Base-by-base conservation (phyloP, 148 eudicot genomes). In the Rheum nobile region DNA sequence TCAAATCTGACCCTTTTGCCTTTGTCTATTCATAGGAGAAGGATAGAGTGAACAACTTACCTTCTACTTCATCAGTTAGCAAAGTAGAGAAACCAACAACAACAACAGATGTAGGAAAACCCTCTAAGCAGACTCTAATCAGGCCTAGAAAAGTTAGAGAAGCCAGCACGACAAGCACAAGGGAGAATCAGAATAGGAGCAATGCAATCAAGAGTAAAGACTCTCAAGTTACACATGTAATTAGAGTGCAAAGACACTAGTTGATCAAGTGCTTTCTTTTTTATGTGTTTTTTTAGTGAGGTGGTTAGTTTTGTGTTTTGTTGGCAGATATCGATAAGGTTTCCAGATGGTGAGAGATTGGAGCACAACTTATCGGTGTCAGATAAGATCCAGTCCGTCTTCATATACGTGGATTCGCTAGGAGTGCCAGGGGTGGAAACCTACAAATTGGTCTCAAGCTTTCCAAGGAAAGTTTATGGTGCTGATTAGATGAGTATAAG, bases 341-440 rank as follows among this genome's bases (percentile, higher is more conserved):
- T 95, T 82, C 97, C 97, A 22, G 87, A 88, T 57, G 98, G 98
- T 12, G 93, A 90, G 70, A 79, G 97, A 77, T 85, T 77, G 82
- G 90, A 90, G 79, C 81, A 82, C 12, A 84, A 86, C 77, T 95
- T 89, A 82, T 73, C 65, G 48, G 37, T 82, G 42, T 84, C 80
- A 34, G 97, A 91, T 85, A 91, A 87, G 72, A 76, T 95, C 34
- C 77, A 86, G 72, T 89, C 85, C 2, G 86, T 91, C 24, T 90
- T 83, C 72, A 47, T 75, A 67, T 85, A 85, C 79, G 77, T 91
- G 22, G 93, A 95, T 76, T 88, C 97, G 37, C 76, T 89, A 63
- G 84, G 87, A 16, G 71, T 88, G 74, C 79, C 81, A 14, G 96
- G 78, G 75, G 75, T 84, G 57, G 89, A 72, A 47, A 89, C 76